These are phyloP conservation scores for Babesia sp. DNA, from an alignment of 169 alveolate species.

Conservation along the genomic window DNA sequence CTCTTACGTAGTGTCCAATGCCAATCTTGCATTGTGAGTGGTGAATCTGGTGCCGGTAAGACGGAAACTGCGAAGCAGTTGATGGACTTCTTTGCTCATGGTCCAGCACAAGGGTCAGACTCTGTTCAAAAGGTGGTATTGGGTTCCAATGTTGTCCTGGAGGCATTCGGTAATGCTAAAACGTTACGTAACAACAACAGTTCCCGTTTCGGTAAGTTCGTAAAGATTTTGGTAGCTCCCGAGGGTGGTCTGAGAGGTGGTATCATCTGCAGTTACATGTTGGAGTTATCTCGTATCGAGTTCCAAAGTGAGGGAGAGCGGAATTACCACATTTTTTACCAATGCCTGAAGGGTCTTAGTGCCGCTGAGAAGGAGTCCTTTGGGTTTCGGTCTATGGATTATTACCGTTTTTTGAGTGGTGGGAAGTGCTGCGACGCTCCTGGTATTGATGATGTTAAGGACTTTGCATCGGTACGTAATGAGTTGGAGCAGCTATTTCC, in stretches of 20 bases:
- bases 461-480: conserved; percentile 45
- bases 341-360: conserved; percentile 71
- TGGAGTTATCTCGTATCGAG: conserved; percentile 94
- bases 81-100: conserved; percentile 77
- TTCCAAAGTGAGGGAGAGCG: conserved; percentile 88
- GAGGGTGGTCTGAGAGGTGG: conserved; percentile 90
- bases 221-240: conserved; percentile 88
- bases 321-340: conserved; percentile 95
- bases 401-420: conserved; percentile 64
- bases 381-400: conserved; percentile 46
- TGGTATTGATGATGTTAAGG: conserved; percentile 75
- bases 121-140: conserved; percentile 49
- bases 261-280: conserved; percentile 90
- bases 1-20: conserved; percentile 70
- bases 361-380: conserved; percentile 30
- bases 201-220: conserved; percentile 97
- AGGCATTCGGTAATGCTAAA: conserved; percentile 98
- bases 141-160: conserved; percentile 94
- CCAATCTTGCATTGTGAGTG: conserved; percentile 97
- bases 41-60: conserved; percentile 99
- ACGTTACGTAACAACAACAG: conserved; percentile 97
- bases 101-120: conserved; percentile 14
- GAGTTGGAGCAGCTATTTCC: conserved; percentile 49
- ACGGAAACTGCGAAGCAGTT: conserved; percentile 98
- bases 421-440: conserved; percentile 76